These are phyloP conservation scores for Isochrysis galbana DNA, from an alignment of 78 protist genomes.

Conservation along the genomic window DNA sequence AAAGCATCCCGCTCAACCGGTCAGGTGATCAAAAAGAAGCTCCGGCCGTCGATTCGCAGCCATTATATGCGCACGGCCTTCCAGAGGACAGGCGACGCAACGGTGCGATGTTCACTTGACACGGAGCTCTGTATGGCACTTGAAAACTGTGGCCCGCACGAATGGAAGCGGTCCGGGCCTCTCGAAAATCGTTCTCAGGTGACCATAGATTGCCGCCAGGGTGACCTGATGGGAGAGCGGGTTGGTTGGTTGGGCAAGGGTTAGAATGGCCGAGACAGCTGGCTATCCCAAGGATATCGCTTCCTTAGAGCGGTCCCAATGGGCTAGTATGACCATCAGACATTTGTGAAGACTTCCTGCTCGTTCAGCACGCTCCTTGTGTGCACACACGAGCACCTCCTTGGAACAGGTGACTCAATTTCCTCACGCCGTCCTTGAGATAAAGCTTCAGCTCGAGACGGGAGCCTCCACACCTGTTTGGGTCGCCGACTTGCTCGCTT, in stretches of 20 bases:
- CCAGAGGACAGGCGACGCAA: slow-evolving; percentile 29
- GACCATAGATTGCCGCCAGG: not conserved
- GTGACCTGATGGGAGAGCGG: too few species aligned
- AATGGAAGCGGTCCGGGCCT: not conserved
- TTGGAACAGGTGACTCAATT: slow-evolving; percentile 39
- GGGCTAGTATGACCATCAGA: too few species aligned
- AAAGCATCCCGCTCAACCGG: too few species aligned
- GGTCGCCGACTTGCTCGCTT: not conserved
- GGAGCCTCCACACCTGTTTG: not conserved
- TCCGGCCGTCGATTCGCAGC: slow-evolving; percentile 55
- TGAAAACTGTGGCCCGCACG: not conserved
- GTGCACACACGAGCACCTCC: too few species aligned
- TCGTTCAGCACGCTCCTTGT: too few species aligned
- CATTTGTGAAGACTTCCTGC: too few species aligned
- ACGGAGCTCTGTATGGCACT: slow-evolving; percentile 40
- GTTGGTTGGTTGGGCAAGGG: too few species aligned
- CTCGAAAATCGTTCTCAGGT: not conserved
- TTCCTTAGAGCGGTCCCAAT: too few species aligned
- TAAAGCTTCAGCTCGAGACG: slow-evolving; percentile 38
- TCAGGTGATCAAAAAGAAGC: not conserved
- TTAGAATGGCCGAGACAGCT: too few species aligned
- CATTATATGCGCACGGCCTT: slow-evolving; percentile 56
- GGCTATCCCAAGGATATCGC: too few species aligned
- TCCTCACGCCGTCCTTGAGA: slow-evolving; percentile 61
- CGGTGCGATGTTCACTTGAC: slow-evolving; percentile 46